phyloP scores from a whole-genome alignment of 2,329 filamentous ascomycete genomes.

The Ciborinia camelliae region DNA sequence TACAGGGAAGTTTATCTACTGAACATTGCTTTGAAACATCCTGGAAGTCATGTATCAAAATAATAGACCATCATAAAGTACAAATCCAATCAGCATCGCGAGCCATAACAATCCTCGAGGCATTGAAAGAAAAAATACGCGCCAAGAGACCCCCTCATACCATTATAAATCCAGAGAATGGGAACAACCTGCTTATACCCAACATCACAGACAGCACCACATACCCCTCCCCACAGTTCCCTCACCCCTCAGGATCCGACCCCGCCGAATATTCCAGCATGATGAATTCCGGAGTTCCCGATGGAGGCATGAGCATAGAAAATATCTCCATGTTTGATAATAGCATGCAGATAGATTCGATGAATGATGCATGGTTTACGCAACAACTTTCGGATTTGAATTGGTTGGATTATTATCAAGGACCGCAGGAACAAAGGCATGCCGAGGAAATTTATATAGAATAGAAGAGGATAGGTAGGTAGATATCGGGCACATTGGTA shows the following conservation, averaged over 20 bases:
- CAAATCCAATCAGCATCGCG: conserved; percentile 10
- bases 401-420: conserved; percentile 16
- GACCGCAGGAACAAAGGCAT: background rate
- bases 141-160: background rate
- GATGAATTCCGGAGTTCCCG: background rate
- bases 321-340: conserved; percentile 9
- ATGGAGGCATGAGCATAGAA: background rate
- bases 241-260: background rate
- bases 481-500: too few relatives aligned
- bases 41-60: conserved; percentile 13
- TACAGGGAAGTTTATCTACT: background rate
- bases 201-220: background rate
- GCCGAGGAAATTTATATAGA: background rate
- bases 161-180: background rate
- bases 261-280: background rate
- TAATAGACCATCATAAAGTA: conserved; percentile 9
- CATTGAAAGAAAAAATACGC: conserved; percentile 14
- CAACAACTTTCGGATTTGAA: conserved; percentile 15
- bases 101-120: background rate
- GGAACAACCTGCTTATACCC: background rate
- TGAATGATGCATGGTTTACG: conserved; percentile 17
- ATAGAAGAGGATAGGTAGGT: too few relatives aligned
- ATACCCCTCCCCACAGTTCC: background rate
- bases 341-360: conserved; percentile 14
- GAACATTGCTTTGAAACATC: conserved; percentile 10